Conservation (phyloP, 192 early-diverging fungal species). For the Coemansia aciculifera region DNA sequence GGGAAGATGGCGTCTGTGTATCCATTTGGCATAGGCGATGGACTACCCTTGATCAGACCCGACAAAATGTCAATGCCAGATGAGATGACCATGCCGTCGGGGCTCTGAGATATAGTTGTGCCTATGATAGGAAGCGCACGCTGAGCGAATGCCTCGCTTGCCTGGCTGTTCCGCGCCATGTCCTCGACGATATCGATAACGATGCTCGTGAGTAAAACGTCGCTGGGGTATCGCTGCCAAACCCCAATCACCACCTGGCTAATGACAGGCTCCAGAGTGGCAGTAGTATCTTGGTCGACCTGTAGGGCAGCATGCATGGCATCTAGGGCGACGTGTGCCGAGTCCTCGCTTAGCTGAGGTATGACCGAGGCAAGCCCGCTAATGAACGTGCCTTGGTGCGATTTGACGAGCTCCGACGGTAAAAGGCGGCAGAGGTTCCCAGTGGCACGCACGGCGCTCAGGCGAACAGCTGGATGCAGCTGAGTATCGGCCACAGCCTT, state of each 20-base stretch:
- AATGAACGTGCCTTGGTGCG: constrained; percentile 41
- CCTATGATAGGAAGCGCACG: constrained; percentile 73
- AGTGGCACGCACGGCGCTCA: constrained; percentile 53
- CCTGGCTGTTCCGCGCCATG: constrained; percentile 67
- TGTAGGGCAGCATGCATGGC: constrained; percentile 50
- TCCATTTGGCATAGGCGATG: constrained; percentile 70
- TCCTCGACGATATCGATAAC: constrained; percentile 77
- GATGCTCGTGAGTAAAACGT: constrained; percentile 73
- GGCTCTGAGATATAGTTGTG: constrained; percentile 57
- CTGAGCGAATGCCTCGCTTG: constrained; percentile 66
- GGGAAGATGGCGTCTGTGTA: constrained; percentile 81
- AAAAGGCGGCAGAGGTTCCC: constrained; percentile 50
- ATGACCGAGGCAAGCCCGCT: constrained; percentile 44
- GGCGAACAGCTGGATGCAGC: constrained; percentile 44
- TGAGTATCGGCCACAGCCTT: constrained; percentile 59
- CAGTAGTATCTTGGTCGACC: constrained; percentile 71
- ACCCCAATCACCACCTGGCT: constrained; percentile 71
- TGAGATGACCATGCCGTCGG: constrained; percentile 34
- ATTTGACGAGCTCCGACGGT: constrained; percentile 26
- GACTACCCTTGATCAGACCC: constrained; percentile 66
- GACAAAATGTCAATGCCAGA: constrained; percentile 73
- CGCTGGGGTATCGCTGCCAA: constrained; percentile 79
- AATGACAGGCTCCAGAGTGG: constrained; percentile 70
- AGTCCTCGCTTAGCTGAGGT: constrained; percentile 51
- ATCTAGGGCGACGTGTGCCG: constrained; percentile 52